Base-by-base conservation (phyloP, 805 yeast genomes). In the Peterozyma toletana region DNA sequence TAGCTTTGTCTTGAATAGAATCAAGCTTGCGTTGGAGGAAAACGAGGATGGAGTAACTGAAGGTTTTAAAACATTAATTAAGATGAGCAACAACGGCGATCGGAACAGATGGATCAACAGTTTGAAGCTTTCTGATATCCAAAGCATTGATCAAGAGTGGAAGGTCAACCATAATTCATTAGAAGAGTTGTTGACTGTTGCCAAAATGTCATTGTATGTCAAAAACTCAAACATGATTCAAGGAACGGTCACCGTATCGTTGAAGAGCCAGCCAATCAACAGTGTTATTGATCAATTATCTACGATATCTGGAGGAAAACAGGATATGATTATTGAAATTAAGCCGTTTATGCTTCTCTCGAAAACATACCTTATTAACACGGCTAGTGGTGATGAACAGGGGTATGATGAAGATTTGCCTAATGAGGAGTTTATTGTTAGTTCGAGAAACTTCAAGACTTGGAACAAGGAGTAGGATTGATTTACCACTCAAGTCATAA, bases 11-110 rank as follows among this genome's bases (percentile, higher is more conserved):
- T 48, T 60, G 31, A 51, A 57, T 33, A 50, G 67, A 39, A 45
- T 62, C 7, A 36, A 51, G 21, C 62, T 58, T 35, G 62, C 66
- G 3, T 56, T 62, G 42, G 48, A 57, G 48, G 45, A 46, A 10
- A 58, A 62, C 44, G 67, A 62, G 44, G 44, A 54, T 18, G 58
- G 55, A 6, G 53, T 62, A 11, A 49, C 53, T 2, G 57, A 57
- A 35, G 53, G 43, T 31, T 57, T 62, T 37, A 42, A 50, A 33
- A 38, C 56, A 11, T 45, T 59, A 33, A 65, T 64, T 16, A 41
- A 54, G 3, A 37, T 59, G 11, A 63, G 57, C n/a, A 62, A 54
- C 9, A 44, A 56, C 17, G 34, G 34, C 15, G 34, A 31, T 9
- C 27, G 7, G 7, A 21, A 21, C 27, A 21, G 27, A 21, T 21